Evolutionary conservation across 2,329 filamentous ascomycete genomes (phyloP).

Genomic region (Botrytis galanthina): DNA sequence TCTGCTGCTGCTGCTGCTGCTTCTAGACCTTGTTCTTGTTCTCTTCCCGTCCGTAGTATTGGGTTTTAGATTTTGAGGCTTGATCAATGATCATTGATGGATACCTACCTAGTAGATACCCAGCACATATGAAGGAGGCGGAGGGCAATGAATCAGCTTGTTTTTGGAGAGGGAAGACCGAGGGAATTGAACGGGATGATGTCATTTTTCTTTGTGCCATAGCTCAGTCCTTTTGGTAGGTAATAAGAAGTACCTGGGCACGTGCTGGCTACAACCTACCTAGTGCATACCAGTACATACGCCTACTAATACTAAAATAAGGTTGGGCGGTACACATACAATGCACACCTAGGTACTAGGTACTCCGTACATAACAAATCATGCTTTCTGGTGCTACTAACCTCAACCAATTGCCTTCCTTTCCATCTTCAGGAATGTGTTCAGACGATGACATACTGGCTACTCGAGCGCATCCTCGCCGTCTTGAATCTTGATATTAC

Average conservation of each 20-base stretch:
- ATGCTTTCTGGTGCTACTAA: not conserved
- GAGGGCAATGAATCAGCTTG: not conserved
- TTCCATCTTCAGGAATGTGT: not conserved
- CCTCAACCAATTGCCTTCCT: not conserved
- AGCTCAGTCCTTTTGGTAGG: not conserved
- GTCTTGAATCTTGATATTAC: not conserved
- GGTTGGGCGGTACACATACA: not conserved
- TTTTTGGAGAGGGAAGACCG: not conserved
- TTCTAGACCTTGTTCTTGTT: not conserved
- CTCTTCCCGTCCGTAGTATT: not conserved
- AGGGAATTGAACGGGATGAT: not conserved
- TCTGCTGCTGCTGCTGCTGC: not conserved
- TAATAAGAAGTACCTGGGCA: not conserved
- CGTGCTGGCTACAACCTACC: too few relatives aligned
- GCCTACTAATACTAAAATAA: not conserved
- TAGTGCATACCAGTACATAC: too few relatives aligned
- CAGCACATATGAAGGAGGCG: not conserved
- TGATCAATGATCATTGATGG: not conserved
- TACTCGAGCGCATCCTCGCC: not conserved
- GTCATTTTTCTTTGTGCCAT: constrained; percentile 6
- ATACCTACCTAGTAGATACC: not conserved
- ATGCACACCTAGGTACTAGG: not conserved
- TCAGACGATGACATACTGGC: not conserved
- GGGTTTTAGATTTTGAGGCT: not conserved
- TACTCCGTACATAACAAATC: not conserved